Conservation (phyloP, 495 filamentous ascomycete species). For the Neurospora sp. region DNA sequence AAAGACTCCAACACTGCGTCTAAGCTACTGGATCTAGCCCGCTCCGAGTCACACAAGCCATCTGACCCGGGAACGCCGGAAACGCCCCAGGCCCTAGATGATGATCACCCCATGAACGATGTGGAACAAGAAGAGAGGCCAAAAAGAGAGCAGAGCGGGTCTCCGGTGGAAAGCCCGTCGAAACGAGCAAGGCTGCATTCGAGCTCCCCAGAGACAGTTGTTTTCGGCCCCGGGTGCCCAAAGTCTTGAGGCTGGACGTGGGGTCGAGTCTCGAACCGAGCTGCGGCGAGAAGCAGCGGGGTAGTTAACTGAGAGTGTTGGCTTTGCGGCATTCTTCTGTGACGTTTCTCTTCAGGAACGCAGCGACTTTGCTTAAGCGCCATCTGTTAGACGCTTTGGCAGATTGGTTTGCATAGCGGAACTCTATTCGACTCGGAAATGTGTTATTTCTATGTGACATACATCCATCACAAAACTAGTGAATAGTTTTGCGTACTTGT, state of each 20-base stretch:
- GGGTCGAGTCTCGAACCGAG: neutral
- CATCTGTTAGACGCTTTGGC: neutral
- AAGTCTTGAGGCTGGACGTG: neutral
- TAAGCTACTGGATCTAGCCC: neutral
- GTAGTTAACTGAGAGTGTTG: neutral
- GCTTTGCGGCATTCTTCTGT: neutral
- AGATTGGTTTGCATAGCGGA: neutral
- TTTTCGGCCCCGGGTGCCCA: neutral
- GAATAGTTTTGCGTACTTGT: neutral
- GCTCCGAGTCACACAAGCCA: neutral
- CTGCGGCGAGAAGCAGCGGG: neutral
- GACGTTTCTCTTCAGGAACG: neutral
- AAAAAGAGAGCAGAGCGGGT: neutral
- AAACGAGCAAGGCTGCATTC: neutral
- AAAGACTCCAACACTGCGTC: neutral
- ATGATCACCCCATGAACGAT: neutral
- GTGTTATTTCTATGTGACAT: neutral
- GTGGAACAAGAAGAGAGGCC: neutral
- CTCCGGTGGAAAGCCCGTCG: neutral
- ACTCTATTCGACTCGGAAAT: neutral
- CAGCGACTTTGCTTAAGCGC: neutral
- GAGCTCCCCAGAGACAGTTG: neutral
- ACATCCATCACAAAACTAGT: neutral
- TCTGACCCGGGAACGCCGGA: neutral
- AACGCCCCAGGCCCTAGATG: neutral